Conservation (phyloP, 2,329 filamentous ascomycete genomes). For the Cercospora beticola region DNA sequence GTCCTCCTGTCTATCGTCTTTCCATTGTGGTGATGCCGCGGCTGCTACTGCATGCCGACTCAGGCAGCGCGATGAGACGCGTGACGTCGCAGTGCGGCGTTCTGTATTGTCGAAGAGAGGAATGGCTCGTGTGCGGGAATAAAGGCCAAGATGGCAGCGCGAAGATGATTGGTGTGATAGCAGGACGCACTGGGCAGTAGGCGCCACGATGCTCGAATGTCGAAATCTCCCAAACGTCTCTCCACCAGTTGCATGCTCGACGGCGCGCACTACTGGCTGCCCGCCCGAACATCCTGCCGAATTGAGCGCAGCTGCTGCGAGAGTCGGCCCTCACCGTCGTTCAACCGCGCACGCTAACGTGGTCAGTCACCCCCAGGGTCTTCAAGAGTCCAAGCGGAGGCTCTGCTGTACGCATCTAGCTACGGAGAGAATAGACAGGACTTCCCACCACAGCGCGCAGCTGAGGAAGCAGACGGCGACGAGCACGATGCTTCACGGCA, state of each 20-base stretch:
- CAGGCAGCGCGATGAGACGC: neutral
- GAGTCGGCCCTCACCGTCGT: constrained; percentile 10
- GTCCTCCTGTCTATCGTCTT: neutral
- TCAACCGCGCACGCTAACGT: neutral
- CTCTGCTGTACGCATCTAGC: neutral
- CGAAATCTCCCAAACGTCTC: constrained; percentile 14
- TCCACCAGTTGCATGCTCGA: constrained; percentile 4
- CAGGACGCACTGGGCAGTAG: neutral
- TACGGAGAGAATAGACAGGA: neutral
- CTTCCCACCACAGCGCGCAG: neutral
- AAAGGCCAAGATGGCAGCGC: neutral
- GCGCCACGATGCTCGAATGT: constrained; percentile 5
- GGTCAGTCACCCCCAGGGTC: neutral
- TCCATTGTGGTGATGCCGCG: neutral
- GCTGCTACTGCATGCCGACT: neutral
- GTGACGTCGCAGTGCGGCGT: neutral
- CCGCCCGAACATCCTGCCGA: neutral
- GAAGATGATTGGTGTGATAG: neutral
- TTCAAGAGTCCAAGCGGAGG: neutral
- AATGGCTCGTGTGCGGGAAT: constrained; percentile 1
- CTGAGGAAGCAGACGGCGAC: neutral
- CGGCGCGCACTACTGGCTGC: neutral
- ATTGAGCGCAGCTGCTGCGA: neutral
- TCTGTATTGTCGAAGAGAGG: constrained; percentile 7
- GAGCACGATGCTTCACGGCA: neutral